Evolutionary conservation across 2,329 filamentous ascomycete genomes (phyloP).

Genomic region (Eutypa lata): DNA sequence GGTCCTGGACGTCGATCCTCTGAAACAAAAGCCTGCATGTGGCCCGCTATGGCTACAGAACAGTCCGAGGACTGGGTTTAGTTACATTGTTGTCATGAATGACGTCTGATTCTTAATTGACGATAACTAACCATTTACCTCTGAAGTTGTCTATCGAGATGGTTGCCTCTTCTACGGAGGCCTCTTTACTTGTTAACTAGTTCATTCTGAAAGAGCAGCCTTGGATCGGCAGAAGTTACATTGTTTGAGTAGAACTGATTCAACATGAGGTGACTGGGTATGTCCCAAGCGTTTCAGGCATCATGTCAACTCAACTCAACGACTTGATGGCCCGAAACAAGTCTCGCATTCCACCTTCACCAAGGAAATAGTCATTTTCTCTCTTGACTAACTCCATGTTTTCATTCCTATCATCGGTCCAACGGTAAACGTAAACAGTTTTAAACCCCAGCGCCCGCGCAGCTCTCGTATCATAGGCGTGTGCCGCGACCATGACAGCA

Average conservation of each 20-base stretch:
- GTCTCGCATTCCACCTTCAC: conserved; percentile 11
- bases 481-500: conserved; percentile 50
- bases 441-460: conserved; percentile 46
- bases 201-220: too few species aligned
- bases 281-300: neutral
- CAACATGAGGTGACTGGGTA: neutral
- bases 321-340: conserved; percentile 9
- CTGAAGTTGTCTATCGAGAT: neutral
- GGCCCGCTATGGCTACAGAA: conserved; percentile 2
- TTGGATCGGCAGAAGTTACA: too few species aligned
- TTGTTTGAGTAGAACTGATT: too few species aligned
- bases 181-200: neutral
- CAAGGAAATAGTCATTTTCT: conserved; percentile 36
- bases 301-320: conserved; percentile 1
- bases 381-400: conserved; percentile 36
- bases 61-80: conserved; percentile 3
- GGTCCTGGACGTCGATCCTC: conserved; percentile 15
- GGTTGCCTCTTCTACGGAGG: neutral
- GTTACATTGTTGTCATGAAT: neutral
- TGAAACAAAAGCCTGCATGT: neutral
- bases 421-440: conserved; percentile 49
- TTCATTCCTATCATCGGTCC: conserved; percentile 51
- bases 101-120: neutral
- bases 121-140: too few species aligned
- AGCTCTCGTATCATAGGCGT: conserved; percentile 51